Evolutionary conservation across 495 filamentous ascomycete genomes (phyloP).

Genomic region (Delitschia confertaspora): DNA sequence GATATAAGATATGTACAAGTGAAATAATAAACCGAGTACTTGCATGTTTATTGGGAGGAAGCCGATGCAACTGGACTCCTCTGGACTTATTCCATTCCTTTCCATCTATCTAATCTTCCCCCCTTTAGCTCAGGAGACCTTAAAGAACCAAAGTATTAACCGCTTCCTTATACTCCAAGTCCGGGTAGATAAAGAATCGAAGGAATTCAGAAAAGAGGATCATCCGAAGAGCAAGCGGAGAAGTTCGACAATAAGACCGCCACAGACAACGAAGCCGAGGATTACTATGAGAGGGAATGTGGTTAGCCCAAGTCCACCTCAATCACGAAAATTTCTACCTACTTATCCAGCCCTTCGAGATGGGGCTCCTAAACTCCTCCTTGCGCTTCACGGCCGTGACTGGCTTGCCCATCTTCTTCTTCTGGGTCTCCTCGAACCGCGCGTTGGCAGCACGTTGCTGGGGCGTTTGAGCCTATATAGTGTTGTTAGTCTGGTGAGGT

Average conservation of each 20-base stretch:
- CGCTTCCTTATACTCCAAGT: no score
- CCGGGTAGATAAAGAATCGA: no score
- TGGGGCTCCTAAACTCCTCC: slow-evolving; percentile 57
- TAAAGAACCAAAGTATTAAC: no score
- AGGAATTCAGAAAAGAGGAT: no score
- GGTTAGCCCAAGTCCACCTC: slow-evolving; percentile 1
- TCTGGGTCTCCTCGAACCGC: slow-evolving; percentile 70
- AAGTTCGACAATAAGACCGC: slow-evolving; percentile 75
- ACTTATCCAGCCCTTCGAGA: slow-evolving; percentile 80
- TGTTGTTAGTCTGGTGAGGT: neutral
- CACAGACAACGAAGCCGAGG: slow-evolving; percentile 74
- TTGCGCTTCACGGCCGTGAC: slow-evolving; percentile 60
- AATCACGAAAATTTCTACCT: slow-evolving; percentile 35
- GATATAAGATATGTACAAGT: no score
- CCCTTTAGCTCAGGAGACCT: no score
- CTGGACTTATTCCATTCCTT: no score
- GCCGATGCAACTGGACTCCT: no score
- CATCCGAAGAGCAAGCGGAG: slow-evolving; percentile 71
- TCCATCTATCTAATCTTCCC: no score
- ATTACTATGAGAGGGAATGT: slow-evolving; percentile 43
- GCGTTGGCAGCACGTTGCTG: slow-evolving; percentile 85
- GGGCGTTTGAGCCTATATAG: slow-evolving; percentile 77
- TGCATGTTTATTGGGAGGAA: no score
- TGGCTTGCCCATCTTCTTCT: slow-evolving; percentile 74
- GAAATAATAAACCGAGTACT: no score